Conservation (phyloP, 371 early-diverging fungal species). For the Haplosporangium sp. region DNA sequence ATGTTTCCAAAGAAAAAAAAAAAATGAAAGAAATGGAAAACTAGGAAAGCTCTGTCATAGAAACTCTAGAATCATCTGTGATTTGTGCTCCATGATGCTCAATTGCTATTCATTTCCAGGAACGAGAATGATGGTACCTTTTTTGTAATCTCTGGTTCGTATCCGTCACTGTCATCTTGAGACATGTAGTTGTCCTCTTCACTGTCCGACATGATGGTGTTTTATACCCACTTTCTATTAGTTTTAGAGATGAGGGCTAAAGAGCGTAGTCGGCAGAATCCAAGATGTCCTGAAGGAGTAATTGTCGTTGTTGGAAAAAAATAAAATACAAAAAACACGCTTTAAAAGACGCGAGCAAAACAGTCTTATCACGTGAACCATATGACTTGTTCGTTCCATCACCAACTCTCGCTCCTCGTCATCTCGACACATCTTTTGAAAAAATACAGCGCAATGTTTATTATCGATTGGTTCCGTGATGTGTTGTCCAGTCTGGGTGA, state of each 20-base stretch:
- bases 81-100: too few species aligned
- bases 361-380: not conserved
- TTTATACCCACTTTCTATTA: not conserved
- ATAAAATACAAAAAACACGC: not conserved
- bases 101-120: not conserved
- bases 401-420: not conserved
- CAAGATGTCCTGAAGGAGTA: not conserved
- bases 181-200: slow-evolving; percentile 45
- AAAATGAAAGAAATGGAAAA: not conserved
- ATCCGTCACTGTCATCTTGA: slow-evolving; percentile 49
- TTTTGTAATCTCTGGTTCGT: slow-evolving; percentile 34
- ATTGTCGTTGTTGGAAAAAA: not conserved
- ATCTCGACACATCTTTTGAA: not conserved
- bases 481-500: slow-evolving; percentile 86
- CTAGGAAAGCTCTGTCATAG: too few species aligned
- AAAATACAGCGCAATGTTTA: slow-evolving; percentile 73
- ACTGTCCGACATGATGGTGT: slow-evolving; percentile 36
- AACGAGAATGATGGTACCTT: slow-evolving; percentile 33
- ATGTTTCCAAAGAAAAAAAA: too few species aligned
- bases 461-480: slow-evolving; percentile 95
- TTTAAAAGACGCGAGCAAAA: not conserved
- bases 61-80: not conserved
- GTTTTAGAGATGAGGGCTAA: slow-evolving; percentile 1
- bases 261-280: not conserved
- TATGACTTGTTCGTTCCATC: not conserved